Percentiles rank a stretch among this genome's conserved stretches.
phyloP scores from a whole-genome alignment of 352 stramenopile genomes.

The Phytophthora chlamydospora region DNA sequence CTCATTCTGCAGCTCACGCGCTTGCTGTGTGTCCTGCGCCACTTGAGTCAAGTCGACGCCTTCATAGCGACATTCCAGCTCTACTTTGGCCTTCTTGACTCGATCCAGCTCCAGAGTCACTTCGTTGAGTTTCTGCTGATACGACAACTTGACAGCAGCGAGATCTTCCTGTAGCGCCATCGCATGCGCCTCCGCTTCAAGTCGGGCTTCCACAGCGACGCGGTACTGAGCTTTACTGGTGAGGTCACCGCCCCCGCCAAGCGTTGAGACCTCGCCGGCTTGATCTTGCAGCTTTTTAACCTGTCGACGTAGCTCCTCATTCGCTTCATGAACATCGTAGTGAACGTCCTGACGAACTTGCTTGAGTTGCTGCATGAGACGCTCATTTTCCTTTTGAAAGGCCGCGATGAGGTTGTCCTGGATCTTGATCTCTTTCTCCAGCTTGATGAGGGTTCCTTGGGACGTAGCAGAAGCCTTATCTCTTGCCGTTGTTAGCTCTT shows the following conservation, averaged over 20 bases:
- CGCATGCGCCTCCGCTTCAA: slow-evolving; percentile 64
- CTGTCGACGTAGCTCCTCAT: slow-evolving; percentile 62
- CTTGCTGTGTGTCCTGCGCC: slow-evolving; percentile 57
- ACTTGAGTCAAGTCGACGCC: slow-evolving; percentile 69
- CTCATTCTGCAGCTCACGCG: slow-evolving; percentile 50
- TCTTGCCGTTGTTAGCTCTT: background rate
- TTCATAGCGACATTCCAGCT: slow-evolving; percentile 82
- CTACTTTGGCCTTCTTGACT: slow-evolving; percentile 81
- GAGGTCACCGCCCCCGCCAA: slow-evolving; percentile 22
- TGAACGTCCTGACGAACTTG: slow-evolving; percentile 60
- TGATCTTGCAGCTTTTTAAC: slow-evolving; percentile 50
- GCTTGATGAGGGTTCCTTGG: slow-evolving; percentile 20
- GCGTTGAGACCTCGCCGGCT: slow-evolving; percentile 19
- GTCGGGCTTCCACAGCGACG: slow-evolving; percentile 61
- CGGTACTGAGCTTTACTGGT: slow-evolving; percentile 55
- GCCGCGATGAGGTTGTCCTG: slow-evolving; percentile 82
- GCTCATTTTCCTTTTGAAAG: slow-evolving; percentile 85
- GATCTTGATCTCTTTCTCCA: slow-evolving; percentile 72
- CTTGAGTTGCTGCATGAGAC: slow-evolving; percentile 82
- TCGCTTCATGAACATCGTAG: slow-evolving; percentile 81
- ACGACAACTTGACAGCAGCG: slow-evolving; percentile 26
- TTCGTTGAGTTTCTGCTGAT: slow-evolving; percentile 70
- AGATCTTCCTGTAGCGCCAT: slow-evolving; percentile 70
- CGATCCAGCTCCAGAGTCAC: slow-evolving; percentile 74
- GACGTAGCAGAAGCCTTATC: slow-evolving; percentile 5